phyloP scores from a whole-genome alignment of 2,329 filamentous ascomycete genomes.

The Endoconidiophora polonica region DNA sequence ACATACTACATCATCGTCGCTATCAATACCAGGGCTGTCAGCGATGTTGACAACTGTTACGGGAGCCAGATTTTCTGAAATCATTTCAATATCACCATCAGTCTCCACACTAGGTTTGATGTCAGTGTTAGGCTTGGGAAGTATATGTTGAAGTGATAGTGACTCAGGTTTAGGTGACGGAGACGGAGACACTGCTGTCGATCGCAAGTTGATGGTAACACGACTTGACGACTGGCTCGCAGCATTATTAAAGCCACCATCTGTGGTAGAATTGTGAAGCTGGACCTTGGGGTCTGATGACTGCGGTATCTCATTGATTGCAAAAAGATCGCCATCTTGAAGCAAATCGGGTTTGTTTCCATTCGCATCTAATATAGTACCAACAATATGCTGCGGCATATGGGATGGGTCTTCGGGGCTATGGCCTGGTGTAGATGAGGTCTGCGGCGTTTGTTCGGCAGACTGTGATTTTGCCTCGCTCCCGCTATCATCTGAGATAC shows the following conservation, averaged over 20 bases:
- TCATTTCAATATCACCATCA: constrained; percentile 17
- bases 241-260: background rate
- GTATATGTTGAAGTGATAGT: background rate
- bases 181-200: background rate
- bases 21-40: background rate
- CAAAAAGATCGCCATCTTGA: no score
- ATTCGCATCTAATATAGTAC: no score
- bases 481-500: constrained; percentile 31
- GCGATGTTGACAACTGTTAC: constrained; percentile 13
- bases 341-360: no score
- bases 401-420: background rate
- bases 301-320: no score
- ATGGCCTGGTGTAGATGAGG: constrained; percentile 13
- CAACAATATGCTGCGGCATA: no score
- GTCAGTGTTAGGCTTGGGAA: background rate
- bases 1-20: background rate
- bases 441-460: constrained; percentile 23
- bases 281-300: no score
- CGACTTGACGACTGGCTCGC: background rate
- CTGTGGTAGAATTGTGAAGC: no score
- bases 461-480: constrained; percentile 21
- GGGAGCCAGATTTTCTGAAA: constrained; percentile 20
- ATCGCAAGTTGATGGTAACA: constrained; percentile 3
- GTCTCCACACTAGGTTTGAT: constrained; percentile 1
- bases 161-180: background rate